Conservation (phyloP, 306 rosid species). For the Castanea mollissima region DNA sequence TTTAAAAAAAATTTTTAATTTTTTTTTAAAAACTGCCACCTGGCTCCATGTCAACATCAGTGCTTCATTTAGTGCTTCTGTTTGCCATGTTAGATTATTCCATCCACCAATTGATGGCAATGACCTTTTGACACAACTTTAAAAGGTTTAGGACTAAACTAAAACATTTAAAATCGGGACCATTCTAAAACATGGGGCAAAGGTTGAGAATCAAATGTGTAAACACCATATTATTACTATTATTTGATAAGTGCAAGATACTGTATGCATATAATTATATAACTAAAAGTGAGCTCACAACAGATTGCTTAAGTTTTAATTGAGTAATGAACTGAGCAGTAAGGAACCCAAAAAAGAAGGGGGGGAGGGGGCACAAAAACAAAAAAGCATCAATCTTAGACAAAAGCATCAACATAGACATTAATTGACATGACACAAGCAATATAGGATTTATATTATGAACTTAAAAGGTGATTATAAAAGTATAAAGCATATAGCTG, state of each 20-base stretch:
- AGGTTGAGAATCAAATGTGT: too few species aligned
- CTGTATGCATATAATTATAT: neutral
- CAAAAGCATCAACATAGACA: neutral
- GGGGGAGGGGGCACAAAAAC: neutral
- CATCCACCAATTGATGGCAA: too few species aligned
- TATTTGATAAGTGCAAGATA: neutral
- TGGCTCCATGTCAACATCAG: too few species aligned
- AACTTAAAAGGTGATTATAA: neutral
- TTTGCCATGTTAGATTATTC: too few species aligned
- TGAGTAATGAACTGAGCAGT: neutral
- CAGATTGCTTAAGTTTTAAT: neutral
- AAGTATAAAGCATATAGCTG: neutral
- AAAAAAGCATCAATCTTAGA: neutral
- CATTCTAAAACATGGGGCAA: too few species aligned
- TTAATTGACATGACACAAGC: neutral
- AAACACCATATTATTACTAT: too few species aligned
- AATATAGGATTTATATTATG: neutral
- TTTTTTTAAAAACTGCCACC: too few species aligned
- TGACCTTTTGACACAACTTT: too few species aligned
- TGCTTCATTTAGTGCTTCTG: too few species aligned
- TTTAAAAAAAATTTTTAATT: too few species aligned
- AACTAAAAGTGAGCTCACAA: neutral
- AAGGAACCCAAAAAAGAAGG: neutral
- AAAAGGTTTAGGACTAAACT: too few species aligned
- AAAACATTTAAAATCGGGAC: too few species aligned